phyloP scores from a whole-genome alignment of 345 rosid genomes.

The Sisymbrium altissimum region DNA sequence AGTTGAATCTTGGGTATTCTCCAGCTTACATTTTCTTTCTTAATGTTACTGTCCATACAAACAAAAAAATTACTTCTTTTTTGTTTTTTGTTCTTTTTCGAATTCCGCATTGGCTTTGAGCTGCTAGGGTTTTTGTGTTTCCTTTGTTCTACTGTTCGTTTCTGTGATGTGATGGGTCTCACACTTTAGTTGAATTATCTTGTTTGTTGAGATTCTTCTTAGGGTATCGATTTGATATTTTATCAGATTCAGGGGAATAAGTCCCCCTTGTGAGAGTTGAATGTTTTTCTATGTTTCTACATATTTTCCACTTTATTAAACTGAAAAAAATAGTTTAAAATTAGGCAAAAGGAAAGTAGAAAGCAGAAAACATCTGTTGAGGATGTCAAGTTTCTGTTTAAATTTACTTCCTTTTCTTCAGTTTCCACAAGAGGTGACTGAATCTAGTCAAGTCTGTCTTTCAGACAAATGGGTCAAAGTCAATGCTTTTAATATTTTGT shows the following conservation, averaged over 20 bases:
- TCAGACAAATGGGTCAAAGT: conserved; percentile 30
- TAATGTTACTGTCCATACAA: not conserved
- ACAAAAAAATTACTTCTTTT: not conserved
- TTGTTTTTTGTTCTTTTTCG: not conserved
- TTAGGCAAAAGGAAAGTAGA: conserved; percentile 11
- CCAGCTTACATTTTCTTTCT: not conserved
- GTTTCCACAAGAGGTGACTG: conserved; percentile 27
- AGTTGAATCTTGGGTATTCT: conserved; percentile 23
- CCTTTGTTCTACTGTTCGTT: not conserved
- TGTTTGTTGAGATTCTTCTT: conserved; percentile 19
- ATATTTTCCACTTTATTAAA: conserved; percentile 1
- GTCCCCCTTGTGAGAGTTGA: not conserved
- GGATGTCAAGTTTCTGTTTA: conserved; percentile 26
- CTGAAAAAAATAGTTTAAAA: conserved; percentile 1
- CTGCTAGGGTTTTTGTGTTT: conserved; percentile 19
- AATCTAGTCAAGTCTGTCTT: conserved; percentile 29
- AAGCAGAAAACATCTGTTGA: conserved; percentile 37
- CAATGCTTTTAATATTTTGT: conserved; percentile 24
- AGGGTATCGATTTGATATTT: conserved; percentile 14
- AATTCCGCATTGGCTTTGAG: conserved; percentile 15
- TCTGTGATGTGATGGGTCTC: not conserved
- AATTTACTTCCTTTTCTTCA: conserved; percentile 9
- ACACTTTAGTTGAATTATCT: not conserved
- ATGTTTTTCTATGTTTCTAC: not conserved
- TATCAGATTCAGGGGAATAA: conserved; percentile 24